Evolutionary conservation across 106 monocot species (phyloP).

Genomic region (Dendrobium nobile): DNA sequence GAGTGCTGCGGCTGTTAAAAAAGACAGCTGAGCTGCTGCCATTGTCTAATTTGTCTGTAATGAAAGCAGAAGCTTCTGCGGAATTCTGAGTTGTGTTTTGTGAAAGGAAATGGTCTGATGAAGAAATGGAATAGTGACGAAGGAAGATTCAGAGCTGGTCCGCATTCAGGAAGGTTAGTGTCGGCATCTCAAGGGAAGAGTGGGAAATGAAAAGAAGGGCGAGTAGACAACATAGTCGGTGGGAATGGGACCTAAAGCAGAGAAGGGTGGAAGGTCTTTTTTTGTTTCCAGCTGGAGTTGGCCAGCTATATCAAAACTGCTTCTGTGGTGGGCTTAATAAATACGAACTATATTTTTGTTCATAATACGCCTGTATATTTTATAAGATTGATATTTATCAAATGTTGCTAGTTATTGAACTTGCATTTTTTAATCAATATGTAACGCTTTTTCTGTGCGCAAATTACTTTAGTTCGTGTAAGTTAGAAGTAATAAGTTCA

Average conservation of each 20-base stretch:
- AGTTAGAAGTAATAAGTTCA: no score
- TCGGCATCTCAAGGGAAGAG: background rate
- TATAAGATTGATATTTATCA: no score
- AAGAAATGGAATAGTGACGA: background rate
- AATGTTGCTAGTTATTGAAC: no score
- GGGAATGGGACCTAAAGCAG: background rate
- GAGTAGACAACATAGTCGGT: background rate
- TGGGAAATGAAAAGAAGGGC: background rate
- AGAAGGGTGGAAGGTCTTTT: background rate
- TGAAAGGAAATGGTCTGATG: background rate
- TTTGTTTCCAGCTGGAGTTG: background rate
- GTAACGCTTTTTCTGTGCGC: no score
- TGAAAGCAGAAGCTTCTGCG: background rate
- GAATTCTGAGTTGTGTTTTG: background rate
- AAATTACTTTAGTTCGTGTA: no score
- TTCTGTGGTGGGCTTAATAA: no score
- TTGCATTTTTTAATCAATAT: no score
- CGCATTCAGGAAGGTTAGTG: background rate
- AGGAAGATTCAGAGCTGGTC: no score
- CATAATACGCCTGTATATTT: background rate
- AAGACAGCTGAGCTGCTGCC: background rate
- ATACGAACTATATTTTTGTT: no score
- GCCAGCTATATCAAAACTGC: background rate
- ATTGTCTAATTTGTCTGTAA: constrained; percentile 1
- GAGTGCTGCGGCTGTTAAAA: background rate